Percentiles rank a stretch among this genome's conserved stretches.
These are phyloP conservation scores for Gaertneriomyces semiglobifer DNA, from an alignment of 192 early-diverging fungal species.

Conservation along the genomic window DNA sequence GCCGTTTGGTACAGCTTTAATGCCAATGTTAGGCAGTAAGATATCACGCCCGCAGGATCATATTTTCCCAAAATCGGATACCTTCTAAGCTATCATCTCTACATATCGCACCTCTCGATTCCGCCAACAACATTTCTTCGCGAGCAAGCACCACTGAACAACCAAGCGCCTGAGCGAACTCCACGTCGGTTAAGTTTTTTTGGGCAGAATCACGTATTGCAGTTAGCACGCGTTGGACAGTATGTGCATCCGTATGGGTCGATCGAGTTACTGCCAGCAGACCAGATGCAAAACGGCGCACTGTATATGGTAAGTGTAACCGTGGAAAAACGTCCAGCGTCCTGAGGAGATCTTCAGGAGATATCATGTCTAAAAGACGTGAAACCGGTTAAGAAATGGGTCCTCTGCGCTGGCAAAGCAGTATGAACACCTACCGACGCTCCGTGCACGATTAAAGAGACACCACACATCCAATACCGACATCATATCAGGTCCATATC, in stretches of 20 bases:
- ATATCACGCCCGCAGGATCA: slow-evolving; percentile 31
- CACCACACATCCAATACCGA: slow-evolving; percentile 89
- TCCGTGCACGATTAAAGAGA: slow-evolving; percentile 90
- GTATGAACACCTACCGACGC: slow-evolving; percentile 55
- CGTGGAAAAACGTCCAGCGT: slow-evolving; percentile 66
- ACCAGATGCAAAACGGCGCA: slow-evolving; percentile 78
- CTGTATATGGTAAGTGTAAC: slow-evolving; percentile 67
- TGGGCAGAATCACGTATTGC: slow-evolving; percentile 40
- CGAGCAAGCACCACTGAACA: slow-evolving; percentile 59
- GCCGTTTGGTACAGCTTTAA: no score
- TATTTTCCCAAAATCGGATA: slow-evolving; percentile 77
- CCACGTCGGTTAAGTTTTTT: slow-evolving; percentile 64
- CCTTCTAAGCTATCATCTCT: slow-evolving; percentile 86
- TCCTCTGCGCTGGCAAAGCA: neutral
- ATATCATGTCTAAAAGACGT: slow-evolving; percentile 70
- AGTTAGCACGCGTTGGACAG: slow-evolving; percentile 53
- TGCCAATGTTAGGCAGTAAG: no score
- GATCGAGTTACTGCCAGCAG: slow-evolving; percentile 72
- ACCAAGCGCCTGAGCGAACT: slow-evolving; percentile 61
- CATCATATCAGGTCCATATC: slow-evolving; percentile 55
- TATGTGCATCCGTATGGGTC: slow-evolving; percentile 64
- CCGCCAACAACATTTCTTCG: slow-evolving; percentile 77
- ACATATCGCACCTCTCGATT: slow-evolving; percentile 74
- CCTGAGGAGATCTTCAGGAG: slow-evolving; percentile 87
- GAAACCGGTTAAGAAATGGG: neutral